Percentiles rank a stretch among this genome's conserved stretches.
These are phyloP conservation scores for Myxozyma vanderwaltii DNA, from an alignment of 805 yeast genomes.

Conservation along the genomic window DNA sequence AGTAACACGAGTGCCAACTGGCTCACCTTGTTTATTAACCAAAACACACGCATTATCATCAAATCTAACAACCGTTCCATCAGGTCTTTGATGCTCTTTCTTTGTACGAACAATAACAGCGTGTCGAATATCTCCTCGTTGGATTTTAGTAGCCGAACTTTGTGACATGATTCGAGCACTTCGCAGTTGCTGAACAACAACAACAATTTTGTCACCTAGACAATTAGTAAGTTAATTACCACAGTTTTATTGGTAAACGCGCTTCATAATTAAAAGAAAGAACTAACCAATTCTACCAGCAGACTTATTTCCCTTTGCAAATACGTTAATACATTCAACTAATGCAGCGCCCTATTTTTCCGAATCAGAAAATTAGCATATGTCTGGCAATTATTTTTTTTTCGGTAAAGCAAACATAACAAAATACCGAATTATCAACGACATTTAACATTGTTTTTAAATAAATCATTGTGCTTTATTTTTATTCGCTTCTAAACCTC, in stretches of 20 bases:
- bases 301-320: slow-evolving; percentile 82
- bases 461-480: slow-evolving; percentile 63
- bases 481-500: background rate
- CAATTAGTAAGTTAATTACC: no score
- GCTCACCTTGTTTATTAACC: slow-evolving; percentile 88
- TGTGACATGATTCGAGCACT: slow-evolving; percentile 14
- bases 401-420: no score
- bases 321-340: slow-evolving; percentile 93
- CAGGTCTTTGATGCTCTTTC: slow-evolving; percentile 74
- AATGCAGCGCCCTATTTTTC: slow-evolving; percentile 61
- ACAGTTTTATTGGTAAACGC: no score
- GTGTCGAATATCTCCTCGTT: slow-evolving; percentile 92
- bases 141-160: slow-evolving; percentile 60
- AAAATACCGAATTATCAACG: slow-evolving; percentile 82
- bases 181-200: slow-evolving; percentile 58
- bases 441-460: slow-evolving; percentile 85
- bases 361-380: background rate
- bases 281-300: slow-evolving; percentile 63
- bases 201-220: slow-evolving; percentile 85
- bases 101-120: slow-evolving; percentile 95
- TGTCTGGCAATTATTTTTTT: no score
- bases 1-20: slow-evolving; percentile 89
- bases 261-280: background rate
- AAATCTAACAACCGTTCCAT: slow-evolving; percentile 82
- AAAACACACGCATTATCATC: slow-evolving; percentile 98